Base-by-base conservation (phyloP, 116 monocot species). In the Papilionanthe hybrid region DNA sequence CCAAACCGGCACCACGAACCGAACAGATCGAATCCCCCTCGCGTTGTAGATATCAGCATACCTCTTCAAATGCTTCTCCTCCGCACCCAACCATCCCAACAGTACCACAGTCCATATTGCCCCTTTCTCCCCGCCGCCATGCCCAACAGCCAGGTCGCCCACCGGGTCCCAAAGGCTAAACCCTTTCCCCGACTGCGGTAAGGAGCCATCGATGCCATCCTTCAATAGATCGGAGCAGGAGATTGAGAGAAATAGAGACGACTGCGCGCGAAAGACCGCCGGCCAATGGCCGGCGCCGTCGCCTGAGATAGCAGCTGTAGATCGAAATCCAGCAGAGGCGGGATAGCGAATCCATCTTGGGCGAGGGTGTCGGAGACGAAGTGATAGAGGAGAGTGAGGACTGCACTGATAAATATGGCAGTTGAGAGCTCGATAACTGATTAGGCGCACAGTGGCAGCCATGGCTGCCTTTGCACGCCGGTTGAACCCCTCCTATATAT, bases 81-180 rank as follows among this genome's bases (percentile, higher is more conserved):
- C 88, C 71, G 97, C 92, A 0, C 97, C 97, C n/a, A 97, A 86
- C 94, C 97, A 94, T 1, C 94, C 97, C 12, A 98, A 85, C 72
- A 98, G 72, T 29, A 98, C 97, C 71, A 91, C 94, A 55, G 82
- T 92, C 84, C 86, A 88, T 3, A 66, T 65, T 20, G 72, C 78
- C 23, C 83, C 86, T 29, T 80, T 79, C 75, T 82, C 83, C 13
- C 28, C 27, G 27, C 84, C 78, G 41, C 76, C 60, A 10, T 72
- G 75, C 0, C 55, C 22, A 1, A 48, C 58, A 19, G 50, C 60
- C 48, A 53, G 75, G 3, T 43, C 79, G 17, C 23, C 28, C 42
- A 32, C 28, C 1, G 47, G 77, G 68, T 78, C 86, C 84, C 80
- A 79, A 9, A 43, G 44, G 41, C 69, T 42, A 37, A 58, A 83